Base-by-base conservation (phyloP, 1,284 basidiomycete species). In the Chalciporus sp. region DNA sequence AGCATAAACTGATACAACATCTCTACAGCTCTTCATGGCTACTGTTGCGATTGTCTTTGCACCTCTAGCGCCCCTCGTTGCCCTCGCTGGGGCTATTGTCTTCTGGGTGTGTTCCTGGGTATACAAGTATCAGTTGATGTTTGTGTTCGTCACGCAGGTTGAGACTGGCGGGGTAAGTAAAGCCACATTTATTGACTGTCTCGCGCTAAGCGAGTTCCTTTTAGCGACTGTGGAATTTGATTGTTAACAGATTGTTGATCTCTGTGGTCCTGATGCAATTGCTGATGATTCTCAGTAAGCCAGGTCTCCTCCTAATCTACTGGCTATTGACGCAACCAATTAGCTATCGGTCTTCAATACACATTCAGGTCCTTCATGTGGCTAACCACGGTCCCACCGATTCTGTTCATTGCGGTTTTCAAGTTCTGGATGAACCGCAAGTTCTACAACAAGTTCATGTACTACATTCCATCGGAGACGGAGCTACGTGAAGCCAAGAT, bases 51-150 rank as follows among this genome's bases (percentile, higher is more conserved):
- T 98, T 45, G 86, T 95, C 19, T 98, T 98, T 64, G 92, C 95
- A 0, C 95, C 95, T 2, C 76, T 98, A 8, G 94, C 95, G 0
- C 95, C 95, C 1, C 74, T 97, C 16, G 94, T 98, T 26, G 81
- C 80, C n/a, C 77, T 88, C 33, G 85, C 85, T 23, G 90, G 83
- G 8, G 83, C 86, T 4, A 67, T 89, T 39, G 91, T 95, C 7
- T 92, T 97, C 72, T 95, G 92, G 90, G 77, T 89, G 60, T 82
- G 81, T 59, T 87, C 84, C 0, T 84, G 83, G 78, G 88, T 92
- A 52, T 92, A 94, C 81, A 95, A 92, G 76, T 95, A 92, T 64
- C 93, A 96, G 75, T 78, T 96, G 45, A 94, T 97, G 84, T 97
- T 95, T 69, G 93, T 96, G 51, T 94, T 84, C 68, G 76, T 93